These are phyloP conservation scores for Planoprotostelium fungivorum DNA, from an alignment of 78 protist genomes.

Conservation along the genomic window DNA sequence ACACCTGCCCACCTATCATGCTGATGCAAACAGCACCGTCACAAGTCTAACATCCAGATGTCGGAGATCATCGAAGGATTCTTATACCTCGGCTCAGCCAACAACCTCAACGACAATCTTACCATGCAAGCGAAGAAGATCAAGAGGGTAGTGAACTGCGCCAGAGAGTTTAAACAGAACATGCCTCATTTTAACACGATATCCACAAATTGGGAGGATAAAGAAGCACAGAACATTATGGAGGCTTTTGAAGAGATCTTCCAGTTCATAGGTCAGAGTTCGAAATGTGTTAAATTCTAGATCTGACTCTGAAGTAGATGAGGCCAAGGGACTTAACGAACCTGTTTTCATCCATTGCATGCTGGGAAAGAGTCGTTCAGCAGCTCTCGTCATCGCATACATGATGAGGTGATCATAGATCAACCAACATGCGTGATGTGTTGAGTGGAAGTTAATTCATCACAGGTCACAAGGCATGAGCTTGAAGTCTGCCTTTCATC, in stretches of 20 bases:
- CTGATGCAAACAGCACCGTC: not conserved
- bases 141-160: not conserved
- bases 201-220: not conserved
- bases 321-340: not conserved
- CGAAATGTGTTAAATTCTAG: not conserved
- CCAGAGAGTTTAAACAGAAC: not conserved
- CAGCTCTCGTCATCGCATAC: not conserved
- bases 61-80: not conserved
- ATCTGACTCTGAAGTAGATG: not conserved
- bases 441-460: not conserved
- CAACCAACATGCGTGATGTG: not conserved
- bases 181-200: not conserved
- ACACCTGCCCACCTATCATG: not conserved
- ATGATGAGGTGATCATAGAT: not conserved
- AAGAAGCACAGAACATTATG: not conserved
- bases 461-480: too few species aligned
- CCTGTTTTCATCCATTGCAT: not conserved
- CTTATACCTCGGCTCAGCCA: not conserved
- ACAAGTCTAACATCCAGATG: not conserved
- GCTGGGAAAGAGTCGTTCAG: not conserved
- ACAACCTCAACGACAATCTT: not conserved
- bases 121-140: not conserved
- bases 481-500: not conserved
- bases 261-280: not conserved
- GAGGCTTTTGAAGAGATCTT: not conserved